Conservation (phyloP, 768 basidiomycete species). For the Xerocomus potaroensis region DNA sequence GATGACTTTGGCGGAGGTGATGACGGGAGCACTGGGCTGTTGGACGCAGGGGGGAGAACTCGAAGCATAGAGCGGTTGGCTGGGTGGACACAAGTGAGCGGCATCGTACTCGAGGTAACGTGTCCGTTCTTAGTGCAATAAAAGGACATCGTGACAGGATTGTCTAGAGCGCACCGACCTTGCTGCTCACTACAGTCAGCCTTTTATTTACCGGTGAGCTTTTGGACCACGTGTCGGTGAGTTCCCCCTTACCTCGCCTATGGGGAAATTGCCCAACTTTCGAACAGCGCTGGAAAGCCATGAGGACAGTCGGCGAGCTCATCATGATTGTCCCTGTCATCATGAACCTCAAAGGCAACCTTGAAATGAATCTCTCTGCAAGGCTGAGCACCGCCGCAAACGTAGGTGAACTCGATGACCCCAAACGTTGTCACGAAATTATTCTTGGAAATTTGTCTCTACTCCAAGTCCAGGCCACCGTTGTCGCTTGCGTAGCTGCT, state of each 20-base stretch:
- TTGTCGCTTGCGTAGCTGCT: slow-evolving; percentile 85
- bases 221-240: slow-evolving; percentile 79
- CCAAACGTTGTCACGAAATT: slow-evolving; percentile 53
- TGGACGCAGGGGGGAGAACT: slow-evolving; percentile 32
- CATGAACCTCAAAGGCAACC: slow-evolving; percentile 94
- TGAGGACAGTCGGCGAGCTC: slow-evolving; percentile 87
- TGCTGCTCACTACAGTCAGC: slow-evolving; percentile 79
- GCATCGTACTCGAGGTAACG: slow-evolving; percentile 69
- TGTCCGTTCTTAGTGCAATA: slow-evolving; percentile 5
- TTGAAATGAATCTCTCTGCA: slow-evolving; percentile 98
- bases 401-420: slow-evolving; percentile 84
- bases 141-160: slow-evolving; percentile 2
- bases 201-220: slow-evolving; percentile 89
- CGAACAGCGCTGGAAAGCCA: slow-evolving; percentile 80
- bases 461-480: slow-evolving; percentile 89
- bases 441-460: slow-evolving; percentile 80
- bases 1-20: slow-evolving; percentile 36
- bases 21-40: slow-evolving; percentile 43
- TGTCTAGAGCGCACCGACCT: slow-evolving; percentile 76
- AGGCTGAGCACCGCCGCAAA: slow-evolving; percentile 94
- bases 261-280: slow-evolving; percentile 5
- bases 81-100: slow-evolving; percentile 53
- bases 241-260: slow-evolving; percentile 21
- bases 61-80: slow-evolving; percentile 25
- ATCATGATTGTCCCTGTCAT: slow-evolving; percentile 96